Conservation (phyloP, 768 basidiomycete genomes). For the Lactarius quietus region DNA sequence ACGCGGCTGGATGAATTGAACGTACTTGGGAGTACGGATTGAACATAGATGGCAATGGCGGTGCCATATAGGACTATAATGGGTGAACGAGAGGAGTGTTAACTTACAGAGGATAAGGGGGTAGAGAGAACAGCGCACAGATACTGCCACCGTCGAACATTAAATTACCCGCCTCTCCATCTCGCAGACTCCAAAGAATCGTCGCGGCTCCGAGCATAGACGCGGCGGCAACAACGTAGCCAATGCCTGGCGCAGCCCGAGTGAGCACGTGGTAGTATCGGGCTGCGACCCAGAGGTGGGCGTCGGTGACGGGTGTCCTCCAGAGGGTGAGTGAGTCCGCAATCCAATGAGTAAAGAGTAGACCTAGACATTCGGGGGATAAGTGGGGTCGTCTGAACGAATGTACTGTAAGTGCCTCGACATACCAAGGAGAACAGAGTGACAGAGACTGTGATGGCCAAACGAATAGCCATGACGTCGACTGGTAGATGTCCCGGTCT, state of each 20-base stretch:
- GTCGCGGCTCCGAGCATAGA: constrained; percentile 58
- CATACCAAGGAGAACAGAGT: constrained; percentile 81
- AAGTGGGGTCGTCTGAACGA: constrained; percentile 5
- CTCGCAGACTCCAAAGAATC: constrained; percentile 73
- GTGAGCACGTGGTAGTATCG: constrained; percentile 78
- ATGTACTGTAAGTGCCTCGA: constrained; percentile 17
- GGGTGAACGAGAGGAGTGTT: no score
- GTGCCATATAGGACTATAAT: constrained; percentile 67
- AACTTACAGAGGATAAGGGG: not conserved
- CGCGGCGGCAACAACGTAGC: constrained; percentile 56
- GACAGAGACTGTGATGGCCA: constrained; percentile 67
- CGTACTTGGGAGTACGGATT: constrained; percentile 79
- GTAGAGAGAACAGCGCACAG: constrained; percentile 47
- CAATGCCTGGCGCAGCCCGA: constrained; percentile 53
- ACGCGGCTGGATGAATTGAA: constrained; percentile 2
- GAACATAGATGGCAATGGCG: constrained; percentile 67
- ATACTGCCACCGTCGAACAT: constrained; percentile 93
- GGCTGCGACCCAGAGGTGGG: constrained; percentile 78
- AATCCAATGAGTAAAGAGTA: constrained; percentile 87
- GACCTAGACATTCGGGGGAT: constrained; percentile 43
- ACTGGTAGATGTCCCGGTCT: no score
- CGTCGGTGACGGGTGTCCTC: constrained; percentile 82
- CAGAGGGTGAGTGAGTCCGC: constrained; percentile 89
- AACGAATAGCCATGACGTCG: constrained; percentile 51
- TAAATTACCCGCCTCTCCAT: constrained; percentile 75